phyloP scores from a whole-genome alignment of 441 rosid genomes.

The Syzygium syzygioides region DNA sequence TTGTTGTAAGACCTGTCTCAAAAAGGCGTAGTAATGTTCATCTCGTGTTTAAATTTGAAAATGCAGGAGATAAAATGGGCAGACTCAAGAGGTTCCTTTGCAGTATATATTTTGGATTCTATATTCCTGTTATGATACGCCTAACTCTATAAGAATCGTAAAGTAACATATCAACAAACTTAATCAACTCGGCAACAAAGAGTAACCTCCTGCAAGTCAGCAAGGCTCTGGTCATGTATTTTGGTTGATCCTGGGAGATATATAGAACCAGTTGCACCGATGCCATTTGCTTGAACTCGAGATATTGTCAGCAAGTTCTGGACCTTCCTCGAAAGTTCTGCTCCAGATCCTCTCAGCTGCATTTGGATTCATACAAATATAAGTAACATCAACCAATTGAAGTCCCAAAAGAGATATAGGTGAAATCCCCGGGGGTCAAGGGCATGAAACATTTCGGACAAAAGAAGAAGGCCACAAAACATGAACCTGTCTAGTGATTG shows the following conservation, averaged over 20 bases:
- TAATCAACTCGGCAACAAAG: not conserved
- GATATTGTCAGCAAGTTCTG: conserved; percentile 68
- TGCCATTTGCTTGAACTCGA: conserved; percentile 68
- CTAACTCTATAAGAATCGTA: not conserved
- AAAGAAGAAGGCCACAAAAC: not conserved
- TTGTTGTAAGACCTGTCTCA: conserved; percentile 71
- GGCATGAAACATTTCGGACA: not conserved
- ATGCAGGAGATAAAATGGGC: not conserved
- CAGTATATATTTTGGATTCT: not conserved
- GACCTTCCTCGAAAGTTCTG: conserved; percentile 92
- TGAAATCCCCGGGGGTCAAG: not conserved
- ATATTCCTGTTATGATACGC: not conserved
- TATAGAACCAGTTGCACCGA: conserved; percentile 56
- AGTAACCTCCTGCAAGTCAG: conserved; percentile 95
- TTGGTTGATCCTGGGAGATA: conserved; percentile 94
- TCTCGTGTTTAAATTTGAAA: not conserved
- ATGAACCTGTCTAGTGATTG: conserved; percentile 74
- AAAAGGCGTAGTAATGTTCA: not conserved
- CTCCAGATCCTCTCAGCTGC: conserved; percentile 97
- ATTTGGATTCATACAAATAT: conserved; percentile 8
- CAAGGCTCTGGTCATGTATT: conserved; percentile 91
- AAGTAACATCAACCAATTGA: not conserved
- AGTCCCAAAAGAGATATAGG: not conserved
- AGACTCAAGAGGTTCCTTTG: not conserved
- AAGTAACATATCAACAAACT: not conserved